Conservation (phyloP, 306 rosid species). For the Quercus dentata region DNA sequence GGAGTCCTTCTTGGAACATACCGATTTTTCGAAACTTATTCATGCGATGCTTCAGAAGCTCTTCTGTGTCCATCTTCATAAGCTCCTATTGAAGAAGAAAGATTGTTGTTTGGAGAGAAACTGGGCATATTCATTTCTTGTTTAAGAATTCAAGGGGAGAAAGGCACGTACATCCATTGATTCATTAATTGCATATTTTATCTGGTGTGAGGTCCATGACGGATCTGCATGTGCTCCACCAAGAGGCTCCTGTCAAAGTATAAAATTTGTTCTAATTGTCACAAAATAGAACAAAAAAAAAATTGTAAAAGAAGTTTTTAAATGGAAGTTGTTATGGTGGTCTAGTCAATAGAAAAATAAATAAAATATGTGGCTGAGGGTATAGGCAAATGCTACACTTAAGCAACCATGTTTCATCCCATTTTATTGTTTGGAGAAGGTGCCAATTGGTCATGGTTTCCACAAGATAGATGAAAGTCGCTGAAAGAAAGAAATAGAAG, state of each 20-base stretch:
- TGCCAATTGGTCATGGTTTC: too few species aligned
- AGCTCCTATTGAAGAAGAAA: constrained; percentile 62
- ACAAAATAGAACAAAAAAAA: not conserved
- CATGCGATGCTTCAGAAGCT: constrained; percentile 65
- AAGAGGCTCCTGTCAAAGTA: constrained; percentile 69
- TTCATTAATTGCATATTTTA: constrained; percentile 63
- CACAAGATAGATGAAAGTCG: not conserved
- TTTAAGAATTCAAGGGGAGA: not conserved
- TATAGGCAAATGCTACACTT: too few species aligned
- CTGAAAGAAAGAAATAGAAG: not conserved
- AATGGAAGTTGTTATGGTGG: not conserved
- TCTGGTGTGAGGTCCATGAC: constrained; percentile 78
- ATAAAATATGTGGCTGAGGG: not conserved
- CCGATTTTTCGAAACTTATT: constrained; percentile 81
- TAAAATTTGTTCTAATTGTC: constrained; percentile 13
- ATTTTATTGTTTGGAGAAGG: too few species aligned
- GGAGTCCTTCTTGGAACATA: constrained; percentile 72
- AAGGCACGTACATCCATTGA: constrained; percentile 76
- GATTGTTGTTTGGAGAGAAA: constrained; percentile 6
- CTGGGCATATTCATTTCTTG: constrained; percentile 13
- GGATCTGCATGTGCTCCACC: constrained; percentile 97
- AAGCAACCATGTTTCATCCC: too few species aligned
- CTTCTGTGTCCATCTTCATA: constrained; percentile 49
- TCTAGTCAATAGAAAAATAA: not conserved
- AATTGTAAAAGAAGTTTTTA: not conserved